A percentile compares a stretch with the other conserved stretches of the same genome.
phyloP scores from a whole-genome alignment of 2,329 filamentous ascomycete genomes.

The Trichophyton equinum region DNA sequence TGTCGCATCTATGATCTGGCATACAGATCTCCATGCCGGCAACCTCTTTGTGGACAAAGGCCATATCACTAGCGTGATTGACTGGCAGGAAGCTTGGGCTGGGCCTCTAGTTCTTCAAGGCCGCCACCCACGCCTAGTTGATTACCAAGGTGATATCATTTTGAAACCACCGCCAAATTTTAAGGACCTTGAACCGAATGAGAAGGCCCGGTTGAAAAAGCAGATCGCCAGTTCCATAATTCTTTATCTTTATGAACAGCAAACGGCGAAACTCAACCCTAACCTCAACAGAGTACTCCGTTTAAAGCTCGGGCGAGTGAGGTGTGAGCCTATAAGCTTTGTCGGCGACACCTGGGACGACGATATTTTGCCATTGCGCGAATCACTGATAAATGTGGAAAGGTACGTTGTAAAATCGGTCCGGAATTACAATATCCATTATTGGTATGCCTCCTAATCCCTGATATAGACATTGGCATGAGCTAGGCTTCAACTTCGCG shows the following conservation, averaged over 20 bases:
- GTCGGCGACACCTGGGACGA: slow-evolving; percentile 20
- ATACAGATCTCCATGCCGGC: slow-evolving; percentile 6
- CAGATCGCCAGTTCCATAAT: slow-evolving; percentile 9
- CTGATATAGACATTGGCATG: background rate
- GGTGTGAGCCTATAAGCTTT: slow-evolving; percentile 17
- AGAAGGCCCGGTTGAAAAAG: slow-evolving; percentile 5
- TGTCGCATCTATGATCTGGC: slow-evolving; percentile 3
- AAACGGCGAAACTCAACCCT: slow-evolving; percentile 18
- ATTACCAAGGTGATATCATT: slow-evolving; percentile 6
- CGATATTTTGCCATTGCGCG: slow-evolving; percentile 14
- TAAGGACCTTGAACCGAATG: slow-evolving; percentile 2
- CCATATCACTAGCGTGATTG: slow-evolving; percentile 9
- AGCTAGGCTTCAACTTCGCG: background rate
- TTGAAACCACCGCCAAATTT: slow-evolving; percentile 8
- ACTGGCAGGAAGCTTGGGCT: slow-evolving; percentile 11
- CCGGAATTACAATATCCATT: background rate
- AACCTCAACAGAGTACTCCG: slow-evolving; percentile 5
- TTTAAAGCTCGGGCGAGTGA: slow-evolving; percentile 10
- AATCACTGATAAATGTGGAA: slow-evolving; percentile 4
- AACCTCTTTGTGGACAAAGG: slow-evolving; percentile 9
- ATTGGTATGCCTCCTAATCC: background rate
- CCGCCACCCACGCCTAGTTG: slow-evolving; percentile 9
- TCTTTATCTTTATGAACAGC: slow-evolving; percentile 16
- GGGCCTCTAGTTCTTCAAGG: slow-evolving; percentile 8
- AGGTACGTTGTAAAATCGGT: background rate